Evolutionary conservation across 192 early-diverging fungal genomes (phyloP).

Genomic region (Podila verticillata): DNA sequence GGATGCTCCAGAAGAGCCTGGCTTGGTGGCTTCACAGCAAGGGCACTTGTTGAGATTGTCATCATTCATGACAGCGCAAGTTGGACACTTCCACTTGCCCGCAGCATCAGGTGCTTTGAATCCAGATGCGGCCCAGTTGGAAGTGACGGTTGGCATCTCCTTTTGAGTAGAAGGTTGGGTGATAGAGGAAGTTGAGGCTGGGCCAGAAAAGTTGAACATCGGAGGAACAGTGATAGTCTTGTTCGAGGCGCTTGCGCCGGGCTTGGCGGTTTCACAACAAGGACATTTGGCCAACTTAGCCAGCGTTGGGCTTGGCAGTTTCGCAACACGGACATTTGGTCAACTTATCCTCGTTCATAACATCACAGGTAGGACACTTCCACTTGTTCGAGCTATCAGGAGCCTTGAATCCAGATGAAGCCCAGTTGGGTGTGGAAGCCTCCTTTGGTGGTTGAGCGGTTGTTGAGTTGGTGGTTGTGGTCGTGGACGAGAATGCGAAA

Average conservation of each 20-base stretch:
- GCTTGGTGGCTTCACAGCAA: conserved; percentile 30
- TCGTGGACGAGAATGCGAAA: conserved; percentile 6
- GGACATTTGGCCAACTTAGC: neutral
- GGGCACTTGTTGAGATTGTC: conserved; percentile 23
- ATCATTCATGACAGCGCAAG: conserved; percentile 23
- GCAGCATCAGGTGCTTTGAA: conserved; percentile 13
- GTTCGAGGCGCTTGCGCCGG: too few species aligned
- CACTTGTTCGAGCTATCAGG: conserved; percentile 19
- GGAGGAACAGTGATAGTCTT: too few species aligned
- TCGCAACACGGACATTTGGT: conserved; percentile 34
- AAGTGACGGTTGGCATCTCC: conserved; percentile 1
- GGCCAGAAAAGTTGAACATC: too few species aligned
- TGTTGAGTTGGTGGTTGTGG: neutral
- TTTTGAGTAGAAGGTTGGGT: too few species aligned
- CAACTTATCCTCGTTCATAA: conserved; percentile 9
- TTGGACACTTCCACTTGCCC: conserved; percentile 41
- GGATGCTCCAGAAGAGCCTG: neutral
- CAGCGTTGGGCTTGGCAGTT: conserved; percentile 18
- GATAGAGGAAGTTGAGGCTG: too few species aligned
- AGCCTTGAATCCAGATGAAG: conserved; percentile 8
- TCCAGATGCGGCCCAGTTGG: conserved; percentile 1
- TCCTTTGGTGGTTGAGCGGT: neutral
- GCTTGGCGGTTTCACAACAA: conserved; percentile 8
- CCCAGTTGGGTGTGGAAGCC: neutral
- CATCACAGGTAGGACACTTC: conserved; percentile 36